Percentiles rank a stretch among this genome's conserved stretches.
Evolutionary conservation across 768 basidiomycete genomes (phyloP).

Genomic region (Scleroderma citrinum): DNA sequence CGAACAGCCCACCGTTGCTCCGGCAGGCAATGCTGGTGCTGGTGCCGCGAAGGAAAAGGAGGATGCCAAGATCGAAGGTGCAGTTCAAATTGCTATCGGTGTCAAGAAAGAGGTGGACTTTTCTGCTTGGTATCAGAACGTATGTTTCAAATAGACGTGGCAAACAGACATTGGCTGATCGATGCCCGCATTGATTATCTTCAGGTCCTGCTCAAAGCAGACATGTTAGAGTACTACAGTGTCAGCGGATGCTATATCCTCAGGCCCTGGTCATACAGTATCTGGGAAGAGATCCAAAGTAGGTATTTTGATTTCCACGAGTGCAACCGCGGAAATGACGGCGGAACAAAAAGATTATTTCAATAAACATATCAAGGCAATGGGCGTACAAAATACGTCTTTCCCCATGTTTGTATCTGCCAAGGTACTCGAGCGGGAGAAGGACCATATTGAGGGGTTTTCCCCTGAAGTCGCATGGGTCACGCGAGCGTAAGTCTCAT

Average conservation of each 20-base stretch:
- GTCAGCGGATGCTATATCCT: slow-evolving; percentile 99
- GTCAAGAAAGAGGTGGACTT: slow-evolving; percentile 97
- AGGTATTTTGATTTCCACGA: slow-evolving; percentile 14
- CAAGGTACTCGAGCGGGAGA: slow-evolving; percentile 92
- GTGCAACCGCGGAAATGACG: background rate
- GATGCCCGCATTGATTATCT: slow-evolving; percentile 6
- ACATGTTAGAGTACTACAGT: slow-evolving; percentile 99
- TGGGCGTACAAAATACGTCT: slow-evolving; percentile 95
- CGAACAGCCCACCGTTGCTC: slow-evolving; percentile 32
- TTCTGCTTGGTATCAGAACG: slow-evolving; percentile 89
- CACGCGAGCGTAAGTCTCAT: slow-evolving; percentile 73
- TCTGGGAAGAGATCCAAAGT: slow-evolving; percentile 97
- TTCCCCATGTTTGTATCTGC: slow-evolving; percentile 98
- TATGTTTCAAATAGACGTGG: slow-evolving; percentile 30
- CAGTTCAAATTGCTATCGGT: slow-evolving; percentile 88
- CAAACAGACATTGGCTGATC: background rate
- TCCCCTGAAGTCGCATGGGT: slow-evolving; percentile 99
- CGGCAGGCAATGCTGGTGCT: slow-evolving; percentile 14
- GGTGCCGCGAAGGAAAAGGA: slow-evolving; percentile 52
- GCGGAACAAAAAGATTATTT: slow-evolving; percentile 72
- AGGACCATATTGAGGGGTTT: slow-evolving; percentile 98
- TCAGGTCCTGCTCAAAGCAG: slow-evolving; percentile 93
- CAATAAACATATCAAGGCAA: slow-evolving; percentile 83
- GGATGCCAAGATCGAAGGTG: slow-evolving; percentile 78
- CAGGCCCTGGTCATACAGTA: slow-evolving; percentile 94